phyloP scores from a whole-genome alignment of 2,329 filamentous ascomycete genomes.

The Atkinsonella texensis region DNA sequence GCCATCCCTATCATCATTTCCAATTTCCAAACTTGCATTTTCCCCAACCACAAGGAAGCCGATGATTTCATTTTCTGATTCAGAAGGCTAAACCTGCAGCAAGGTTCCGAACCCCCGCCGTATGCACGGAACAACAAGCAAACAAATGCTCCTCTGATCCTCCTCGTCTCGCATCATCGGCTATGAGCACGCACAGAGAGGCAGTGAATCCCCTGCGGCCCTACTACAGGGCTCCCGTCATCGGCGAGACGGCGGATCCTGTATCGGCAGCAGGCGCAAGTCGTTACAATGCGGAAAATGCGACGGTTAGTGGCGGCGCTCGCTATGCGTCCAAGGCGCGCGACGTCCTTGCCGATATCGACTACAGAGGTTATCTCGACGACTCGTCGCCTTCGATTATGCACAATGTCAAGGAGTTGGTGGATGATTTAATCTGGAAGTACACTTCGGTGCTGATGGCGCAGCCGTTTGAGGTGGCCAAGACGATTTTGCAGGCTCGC shows the following conservation, averaged over 20 bases:
- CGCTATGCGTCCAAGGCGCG: constrained; percentile 49
- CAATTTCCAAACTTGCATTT: constrained; percentile 10
- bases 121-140: neutral
- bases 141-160: constrained; percentile 14
- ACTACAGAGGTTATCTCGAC: constrained; percentile 78
- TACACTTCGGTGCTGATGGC: constrained; percentile 82
- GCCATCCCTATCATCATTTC: constrained; percentile 9
- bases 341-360: constrained; percentile 78
- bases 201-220: constrained; percentile 53
- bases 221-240: constrained; percentile 55
- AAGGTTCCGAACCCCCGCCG: neutral
- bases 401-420: constrained; percentile 60
- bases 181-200: constrained; percentile 33
- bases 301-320: constrained; percentile 21
- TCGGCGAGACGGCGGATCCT: constrained; percentile 32
- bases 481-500: constrained; percentile 76
- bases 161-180: constrained; percentile 15
- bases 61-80: constrained; percentile 8
- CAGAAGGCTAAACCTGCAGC: neutral
- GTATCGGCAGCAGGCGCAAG: constrained; percentile 28
- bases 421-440: constrained; percentile 83
- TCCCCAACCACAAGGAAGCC: neutral
- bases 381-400: constrained; percentile 65
- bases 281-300: constrained; percentile 33
- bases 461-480: constrained; percentile 95